Conservation (phyloP, 495 filamentous ascomycete species). For the Penicillium angulare region DNA sequence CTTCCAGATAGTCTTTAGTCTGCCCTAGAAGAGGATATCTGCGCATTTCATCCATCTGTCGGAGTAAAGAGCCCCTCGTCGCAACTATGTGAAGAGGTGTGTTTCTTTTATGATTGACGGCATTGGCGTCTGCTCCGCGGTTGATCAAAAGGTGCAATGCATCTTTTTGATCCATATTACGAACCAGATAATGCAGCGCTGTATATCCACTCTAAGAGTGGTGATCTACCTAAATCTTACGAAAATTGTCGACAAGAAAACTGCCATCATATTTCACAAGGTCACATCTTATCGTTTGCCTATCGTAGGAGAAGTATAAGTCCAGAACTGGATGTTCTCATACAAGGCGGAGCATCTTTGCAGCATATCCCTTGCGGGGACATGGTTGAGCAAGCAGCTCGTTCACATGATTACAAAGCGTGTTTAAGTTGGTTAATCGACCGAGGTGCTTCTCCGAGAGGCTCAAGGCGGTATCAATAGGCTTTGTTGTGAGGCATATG, state of each 20-base stretch:
- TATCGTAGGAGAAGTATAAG: conserved; percentile 1
- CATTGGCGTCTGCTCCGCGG: not conserved
- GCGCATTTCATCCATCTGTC: not conserved
- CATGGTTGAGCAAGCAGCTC: conserved; percentile 3
- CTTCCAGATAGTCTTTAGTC: not conserved
- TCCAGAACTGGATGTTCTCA: conserved; percentile 1
- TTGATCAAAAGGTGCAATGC: not conserved
- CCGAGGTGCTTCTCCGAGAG: conserved; percentile 8
- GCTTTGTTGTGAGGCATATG: conserved; percentile 7
- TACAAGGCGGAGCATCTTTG: not conserved
- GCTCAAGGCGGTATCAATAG: conserved; percentile 4
- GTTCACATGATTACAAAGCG: conserved; percentile 1
- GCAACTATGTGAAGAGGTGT: not conserved
- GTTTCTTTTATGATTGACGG: not conserved
- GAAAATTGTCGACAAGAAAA: not conserved
- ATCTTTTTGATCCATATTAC: not conserved
- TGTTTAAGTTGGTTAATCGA: conserved; percentile 1
- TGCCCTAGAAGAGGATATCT: not conserved
- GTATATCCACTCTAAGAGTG: too few relatives aligned
- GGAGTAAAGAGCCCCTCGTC: not conserved
- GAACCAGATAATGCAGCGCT: not conserved
- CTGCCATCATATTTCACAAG: conserved; percentile 8
- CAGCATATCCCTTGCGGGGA: conserved; percentile 2
- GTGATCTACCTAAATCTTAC: too few relatives aligned
- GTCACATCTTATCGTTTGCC: conserved; percentile 4